Evolutionary conservation across 257 asterid genomes (phyloP).

Genomic region (Haberlea rhodopensis): DNA sequence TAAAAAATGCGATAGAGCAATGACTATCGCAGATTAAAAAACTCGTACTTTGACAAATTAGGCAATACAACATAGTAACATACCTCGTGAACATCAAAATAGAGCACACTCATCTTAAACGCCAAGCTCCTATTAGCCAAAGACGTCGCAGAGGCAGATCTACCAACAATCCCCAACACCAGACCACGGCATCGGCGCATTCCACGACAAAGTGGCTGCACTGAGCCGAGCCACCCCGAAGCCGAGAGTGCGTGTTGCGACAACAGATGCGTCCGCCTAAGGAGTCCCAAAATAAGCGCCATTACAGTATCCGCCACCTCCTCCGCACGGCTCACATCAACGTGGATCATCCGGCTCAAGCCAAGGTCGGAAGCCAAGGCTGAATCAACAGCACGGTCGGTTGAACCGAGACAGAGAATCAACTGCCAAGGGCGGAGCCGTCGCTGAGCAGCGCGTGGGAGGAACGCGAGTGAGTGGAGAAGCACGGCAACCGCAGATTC

Average conservation of each 20-base stretch:
- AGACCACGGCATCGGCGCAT: constrained; percentile 70
- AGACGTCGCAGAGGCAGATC: constrained; percentile 91
- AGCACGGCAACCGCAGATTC: constrained; percentile 83
- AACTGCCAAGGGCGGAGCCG: constrained; percentile 95
- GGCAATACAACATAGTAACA: not conserved
- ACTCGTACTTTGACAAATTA: not conserved
- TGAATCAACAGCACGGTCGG: constrained; percentile 84
- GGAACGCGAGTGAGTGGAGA: constrained; percentile 90
- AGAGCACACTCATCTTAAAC: constrained; percentile 91
- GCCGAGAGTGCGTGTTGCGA: constrained; percentile 86
- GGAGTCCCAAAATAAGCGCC: constrained; percentile 86
- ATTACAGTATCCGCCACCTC: constrained; percentile 99
- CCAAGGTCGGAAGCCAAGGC: constrained; percentile 88
- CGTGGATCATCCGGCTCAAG: constrained; percentile 69
- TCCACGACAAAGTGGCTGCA: constrained; percentile 99
- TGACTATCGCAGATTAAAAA: not conserved
- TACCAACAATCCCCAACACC: constrained; percentile 91
- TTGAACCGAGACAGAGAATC: constrained; percentile 88
- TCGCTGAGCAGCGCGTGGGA: constrained; percentile 99
- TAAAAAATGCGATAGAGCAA: not conserved
- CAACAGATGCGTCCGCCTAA: constrained; percentile 91
- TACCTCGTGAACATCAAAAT: constrained; percentile 89
- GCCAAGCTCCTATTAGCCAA: constrained; percentile 91
- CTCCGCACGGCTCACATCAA: constrained; percentile 88
- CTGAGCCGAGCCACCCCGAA: constrained; percentile 97